phyloP scores from a whole-genome alignment of 768 basidiomycete genomes.

The Suillus placidus region DNA sequence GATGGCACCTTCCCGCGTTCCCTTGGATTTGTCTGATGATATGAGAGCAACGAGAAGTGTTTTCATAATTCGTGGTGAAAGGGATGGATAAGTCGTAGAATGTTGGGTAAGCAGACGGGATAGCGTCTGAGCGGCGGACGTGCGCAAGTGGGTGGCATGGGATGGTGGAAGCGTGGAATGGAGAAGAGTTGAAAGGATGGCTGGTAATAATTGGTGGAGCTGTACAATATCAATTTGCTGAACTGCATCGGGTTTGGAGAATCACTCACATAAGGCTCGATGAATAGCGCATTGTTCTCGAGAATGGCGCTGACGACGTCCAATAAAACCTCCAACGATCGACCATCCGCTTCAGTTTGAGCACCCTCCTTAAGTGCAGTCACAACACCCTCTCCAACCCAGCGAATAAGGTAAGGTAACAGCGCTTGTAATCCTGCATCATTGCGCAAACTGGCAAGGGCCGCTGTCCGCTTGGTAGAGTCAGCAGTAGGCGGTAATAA shows the following conservation, averaged over 20 bases:
- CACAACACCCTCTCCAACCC: conserved; percentile 90
- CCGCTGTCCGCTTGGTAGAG: conserved; percentile 77
- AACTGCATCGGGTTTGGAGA: background rate
- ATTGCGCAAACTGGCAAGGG: conserved; percentile 82
- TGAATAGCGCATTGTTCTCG: conserved; percentile 85
- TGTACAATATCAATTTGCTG: conserved; percentile 32
- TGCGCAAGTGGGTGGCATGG: conserved; percentile 73
- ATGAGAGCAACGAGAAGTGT: conserved; percentile 88
- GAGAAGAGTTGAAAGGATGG: conserved; percentile 87
- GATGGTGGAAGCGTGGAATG: conserved; percentile 80
- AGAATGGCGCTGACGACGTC: conserved; percentile 85
- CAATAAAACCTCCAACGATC: conserved; percentile 76
- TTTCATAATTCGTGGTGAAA: conserved; percentile 90
- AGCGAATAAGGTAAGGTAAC: conserved; percentile 90
- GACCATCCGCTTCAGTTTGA: conserved; percentile 67
- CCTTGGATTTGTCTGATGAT: conserved; percentile 67
- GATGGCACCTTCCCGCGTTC: conserved; percentile 88
- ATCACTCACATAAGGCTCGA: conserved; percentile 89
- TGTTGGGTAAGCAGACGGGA: conserved; percentile 80
- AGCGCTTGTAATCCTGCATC: conserved; percentile 93
- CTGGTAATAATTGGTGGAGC: conserved; percentile 95
- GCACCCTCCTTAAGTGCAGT: conserved; percentile 50
- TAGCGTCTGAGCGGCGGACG: conserved; percentile 80
- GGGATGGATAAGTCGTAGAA: conserved; percentile 85
- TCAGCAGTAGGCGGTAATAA: conserved; percentile 72